Percentiles rank a stretch among this genome's conserved stretches.
These are phyloP conservation scores for Epichloe festucae DNA, from an alignment of 2,329 filamentous ascomycete genomes.

Conservation along the genomic window DNA sequence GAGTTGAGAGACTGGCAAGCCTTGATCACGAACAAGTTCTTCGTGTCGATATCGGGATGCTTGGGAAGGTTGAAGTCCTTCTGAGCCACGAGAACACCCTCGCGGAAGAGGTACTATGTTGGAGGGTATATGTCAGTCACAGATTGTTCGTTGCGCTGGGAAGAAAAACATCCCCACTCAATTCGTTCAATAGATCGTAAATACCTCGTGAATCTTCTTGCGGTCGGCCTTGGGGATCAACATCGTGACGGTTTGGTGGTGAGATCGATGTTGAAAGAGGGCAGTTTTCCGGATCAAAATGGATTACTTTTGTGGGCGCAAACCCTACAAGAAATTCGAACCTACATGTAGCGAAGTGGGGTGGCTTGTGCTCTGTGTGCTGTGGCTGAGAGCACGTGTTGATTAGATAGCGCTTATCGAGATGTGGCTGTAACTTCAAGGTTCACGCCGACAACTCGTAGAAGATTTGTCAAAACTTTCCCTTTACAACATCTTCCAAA, in stretches of 20 bases:
- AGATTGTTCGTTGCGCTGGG: background rate
- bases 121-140: constrained; percentile 13
- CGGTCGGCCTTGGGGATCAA: constrained; percentile 99
- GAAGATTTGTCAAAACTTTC: background rate
- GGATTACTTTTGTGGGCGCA: constrained; percentile 33
- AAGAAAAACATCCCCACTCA: background rate
- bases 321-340: constrained; percentile 26
- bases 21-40: constrained; percentile 99
- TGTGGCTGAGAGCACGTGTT: constrained; percentile 21
- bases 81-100: constrained; percentile 88
- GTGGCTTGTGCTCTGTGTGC: constrained; percentile 14
- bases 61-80: constrained; percentile 98
- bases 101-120: constrained; percentile 82
- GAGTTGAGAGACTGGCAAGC: constrained; percentile 96
- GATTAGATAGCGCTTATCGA: constrained; percentile 9
- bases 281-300: constrained; percentile 29
- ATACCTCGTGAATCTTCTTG: constrained; percentile 95
- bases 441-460: background rate
- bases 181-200: constrained; percentile 4
- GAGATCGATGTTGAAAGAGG: constrained; percentile 37
- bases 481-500: background rate
- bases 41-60: constrained; percentile 97
- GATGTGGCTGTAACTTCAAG: background rate
- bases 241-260: constrained; percentile 52
- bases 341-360: constrained; percentile 19